Conservation (phyloP, 1,139 yeast genomes). For the Scheffersomyces segobiensis region DNA sequence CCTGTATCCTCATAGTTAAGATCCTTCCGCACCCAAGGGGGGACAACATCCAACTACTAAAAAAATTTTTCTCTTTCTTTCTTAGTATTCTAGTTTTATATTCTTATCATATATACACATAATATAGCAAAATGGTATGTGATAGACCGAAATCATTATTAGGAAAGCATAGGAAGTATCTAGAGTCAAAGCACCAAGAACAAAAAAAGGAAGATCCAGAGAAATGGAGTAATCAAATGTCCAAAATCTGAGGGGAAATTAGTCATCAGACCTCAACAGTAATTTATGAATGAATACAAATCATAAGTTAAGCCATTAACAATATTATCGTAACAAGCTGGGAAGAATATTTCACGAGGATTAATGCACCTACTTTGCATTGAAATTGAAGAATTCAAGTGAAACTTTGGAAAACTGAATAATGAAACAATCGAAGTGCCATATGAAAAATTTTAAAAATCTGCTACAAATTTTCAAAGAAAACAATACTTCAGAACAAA, state of each 20-base stretch:
- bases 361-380: background rate
- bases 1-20: background rate
- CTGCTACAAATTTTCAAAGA: background rate
- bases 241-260: background rate
- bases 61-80: conserved; percentile 12
- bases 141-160: background rate
- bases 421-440: too few relatives aligned
- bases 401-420: too few relatives aligned
- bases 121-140: conserved; percentile 35
- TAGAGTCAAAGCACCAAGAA: background rate
- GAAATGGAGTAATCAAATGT: background rate
- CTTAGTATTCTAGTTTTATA: background rate
- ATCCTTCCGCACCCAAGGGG: background rate
- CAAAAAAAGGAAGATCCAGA: too few relatives aligned
- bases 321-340: too few relatives aligned
- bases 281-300: background rate
- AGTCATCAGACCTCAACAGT: background rate
- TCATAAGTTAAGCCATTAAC: too few relatives aligned
- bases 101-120: conserved; percentile 8
- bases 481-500: background rate
- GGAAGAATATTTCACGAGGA: background rate
- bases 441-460: too few relatives aligned
- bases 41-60: background rate
- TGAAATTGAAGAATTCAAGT: background rate
- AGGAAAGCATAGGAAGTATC: background rate